Base-by-base conservation (phyloP, 1,284 basidiomycete genomes). In the Neonothopanus nambi region DNA sequence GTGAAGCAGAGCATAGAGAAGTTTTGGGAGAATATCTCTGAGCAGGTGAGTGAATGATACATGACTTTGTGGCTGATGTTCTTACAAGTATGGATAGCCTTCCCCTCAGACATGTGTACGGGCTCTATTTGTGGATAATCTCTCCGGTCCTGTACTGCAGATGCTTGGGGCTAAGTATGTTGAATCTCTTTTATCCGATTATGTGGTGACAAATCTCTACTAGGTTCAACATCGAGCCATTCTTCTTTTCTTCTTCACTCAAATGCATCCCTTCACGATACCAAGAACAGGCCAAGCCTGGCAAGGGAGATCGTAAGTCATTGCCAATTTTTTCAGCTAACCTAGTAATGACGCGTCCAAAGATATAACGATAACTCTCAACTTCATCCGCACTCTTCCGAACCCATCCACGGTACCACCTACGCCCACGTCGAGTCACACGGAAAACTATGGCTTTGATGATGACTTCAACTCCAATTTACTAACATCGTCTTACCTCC, bases 241-340 rank as follows among this genome's bases (percentile, higher is more conserved):
- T 83, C 62, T 83, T 78, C 59, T 83, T 81, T 62, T 78, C 81
- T 1, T 81, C 80, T 2, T 79, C 80, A 1, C 59, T 79, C 3
- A 78, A 80, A 36, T 79, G 78, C 75, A 83, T 81, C 58, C 81
- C 81, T 7, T 71, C 79, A 3, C 70, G 78, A 53, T 81, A 80
- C 59, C 79, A 78, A 57, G 76, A 79, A 48, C 71, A 70, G 52
- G 55, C 74, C 1, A 48, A 62, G 0, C 59, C 57, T 4, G 57
- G 63, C 1, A 52, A 72, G 50, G 69, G 77, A 38, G 80, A 82
- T 59, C 81, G 81, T 82, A 58, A 61, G 9, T 52, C 5, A 8
- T 43, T 35, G 42, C 18, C 23, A 33, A 28, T 13, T 42, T 47
- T 26, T 44, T 5, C 2, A 37, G 44, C 26, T 23, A 35, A 15